Percentiles rank a stretch among this genome's conserved stretches.
phyloP scores from a whole-genome alignment of 345 rosid species.

The Boechera stricta region DNA sequence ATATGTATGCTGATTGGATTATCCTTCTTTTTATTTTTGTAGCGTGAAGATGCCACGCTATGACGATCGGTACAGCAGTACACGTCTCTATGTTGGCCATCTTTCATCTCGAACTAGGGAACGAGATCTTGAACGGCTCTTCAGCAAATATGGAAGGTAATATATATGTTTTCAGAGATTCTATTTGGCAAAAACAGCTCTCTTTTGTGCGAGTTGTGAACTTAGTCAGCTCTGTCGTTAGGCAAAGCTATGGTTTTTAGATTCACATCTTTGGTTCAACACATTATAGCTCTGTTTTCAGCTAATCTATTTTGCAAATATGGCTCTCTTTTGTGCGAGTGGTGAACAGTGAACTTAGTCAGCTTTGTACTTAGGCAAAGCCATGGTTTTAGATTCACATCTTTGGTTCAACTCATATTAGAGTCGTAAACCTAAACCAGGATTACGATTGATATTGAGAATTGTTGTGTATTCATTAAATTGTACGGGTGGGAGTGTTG shows the following conservation, averaged over 20 bases:
- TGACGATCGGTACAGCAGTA: constrained; percentile 47
- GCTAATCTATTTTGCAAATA: background rate
- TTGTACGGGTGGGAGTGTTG: constrained; percentile 38
- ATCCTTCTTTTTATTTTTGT: background rate
- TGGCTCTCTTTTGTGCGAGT: background rate
- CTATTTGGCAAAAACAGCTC: background rate
- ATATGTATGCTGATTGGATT: constrained; percentile 8
- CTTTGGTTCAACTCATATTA: background rate
- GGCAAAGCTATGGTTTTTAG: background rate
- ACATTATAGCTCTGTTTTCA: background rate
- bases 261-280: background rate
- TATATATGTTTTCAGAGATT: background rate
- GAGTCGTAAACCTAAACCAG: background rate
- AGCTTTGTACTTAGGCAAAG: background rate
- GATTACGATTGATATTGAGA: background rate
- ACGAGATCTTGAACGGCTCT: constrained; percentile 55
- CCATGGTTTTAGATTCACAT: background rate
- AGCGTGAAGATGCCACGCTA: constrained; percentile 54
- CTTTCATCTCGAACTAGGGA: constrained; percentile 56
- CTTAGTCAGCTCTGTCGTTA: background rate
- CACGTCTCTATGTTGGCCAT: constrained; percentile 60
- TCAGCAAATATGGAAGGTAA: constrained; percentile 65
- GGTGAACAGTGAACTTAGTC: background rate
- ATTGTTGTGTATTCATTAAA: background rate
- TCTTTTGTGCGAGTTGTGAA: background rate